A percentile compares a stretch with the other conserved stretches of the same genome.
These are phyloP conservation scores for Oryza meridionalis DNA, from an alignment of 176 grass and related monocot species.

Conservation along the genomic window DNA sequence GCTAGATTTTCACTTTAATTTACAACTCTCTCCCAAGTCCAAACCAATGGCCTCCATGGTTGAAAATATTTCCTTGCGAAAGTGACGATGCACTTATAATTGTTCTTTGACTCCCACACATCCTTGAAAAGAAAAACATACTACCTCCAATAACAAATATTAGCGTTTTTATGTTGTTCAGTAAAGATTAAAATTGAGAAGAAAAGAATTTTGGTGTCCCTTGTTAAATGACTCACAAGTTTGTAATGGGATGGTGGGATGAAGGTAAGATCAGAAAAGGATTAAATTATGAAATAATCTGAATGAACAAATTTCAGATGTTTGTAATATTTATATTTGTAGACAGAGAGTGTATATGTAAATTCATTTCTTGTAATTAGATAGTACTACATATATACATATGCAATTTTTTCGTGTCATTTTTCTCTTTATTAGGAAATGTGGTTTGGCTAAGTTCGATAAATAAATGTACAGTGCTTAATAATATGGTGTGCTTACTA, in stretches of 20 bases:
- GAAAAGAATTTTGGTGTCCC: too few relatives aligned
- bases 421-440: background rate
- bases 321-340: too few relatives aligned
- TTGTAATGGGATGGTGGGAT: too few relatives aligned
- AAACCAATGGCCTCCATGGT: conserved; percentile 12
- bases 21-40: background rate
- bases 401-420: background rate
- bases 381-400: background rate
- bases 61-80: conserved; percentile 27
- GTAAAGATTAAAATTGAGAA: too few relatives aligned
- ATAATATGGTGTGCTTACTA: background rate
- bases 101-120: background rate
- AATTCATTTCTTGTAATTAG: background rate
- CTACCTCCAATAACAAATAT: too few relatives aligned
- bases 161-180: too few relatives aligned
- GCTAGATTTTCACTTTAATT: background rate
- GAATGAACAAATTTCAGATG: too few relatives aligned
- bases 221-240: too few relatives aligned
- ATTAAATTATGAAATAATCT: too few relatives aligned
- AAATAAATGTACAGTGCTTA: background rate
- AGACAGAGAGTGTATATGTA: background rate
- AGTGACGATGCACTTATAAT: background rate
- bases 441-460: background rate
- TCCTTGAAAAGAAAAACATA: background rate
- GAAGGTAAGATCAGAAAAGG: too few relatives aligned